Conservation (phyloP, 1,139 yeast species). For the Sugiyamaella grinbergsii region DNA sequence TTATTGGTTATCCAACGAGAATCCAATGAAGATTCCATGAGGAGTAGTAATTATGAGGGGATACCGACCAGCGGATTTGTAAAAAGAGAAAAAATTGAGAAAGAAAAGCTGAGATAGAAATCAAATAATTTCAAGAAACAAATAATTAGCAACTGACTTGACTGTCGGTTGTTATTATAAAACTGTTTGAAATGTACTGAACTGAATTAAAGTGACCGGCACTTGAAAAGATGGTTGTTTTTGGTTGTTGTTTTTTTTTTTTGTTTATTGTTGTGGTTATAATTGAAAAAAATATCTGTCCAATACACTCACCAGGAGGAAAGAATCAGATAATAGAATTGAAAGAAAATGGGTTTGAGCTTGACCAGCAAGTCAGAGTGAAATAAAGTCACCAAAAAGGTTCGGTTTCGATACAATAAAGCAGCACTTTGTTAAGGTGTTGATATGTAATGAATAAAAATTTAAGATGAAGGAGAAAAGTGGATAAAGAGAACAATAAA, state of each 20-base stretch:
- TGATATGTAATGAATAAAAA: slow-evolving; percentile 18
- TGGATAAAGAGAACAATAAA: slow-evolving; percentile 19
- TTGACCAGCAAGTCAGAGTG: slow-evolving; percentile 36
- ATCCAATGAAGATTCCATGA: slow-evolving; percentile 22
- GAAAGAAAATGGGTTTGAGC: slow-evolving; percentile 23
- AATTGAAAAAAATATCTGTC: slow-evolving; percentile 11
- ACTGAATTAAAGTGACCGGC: slow-evolving; percentile 14
- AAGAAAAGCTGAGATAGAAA: not conserved
- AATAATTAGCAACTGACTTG: not conserved
- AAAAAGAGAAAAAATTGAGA: not conserved
- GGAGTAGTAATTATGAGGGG: slow-evolving; percentile 4
- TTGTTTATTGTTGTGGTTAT: not conserved
- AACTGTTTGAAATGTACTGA: not conserved
- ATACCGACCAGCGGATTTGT: slow-evolving; percentile 22
- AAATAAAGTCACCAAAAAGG: slow-evolving; percentile 17
- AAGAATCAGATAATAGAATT: slow-evolving; percentile 21
- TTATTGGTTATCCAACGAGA: slow-evolving; percentile 21
- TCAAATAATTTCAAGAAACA: not conserved
- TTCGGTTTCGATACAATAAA: slow-evolving; percentile 10
- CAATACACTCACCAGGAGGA: slow-evolving; percentile 35
- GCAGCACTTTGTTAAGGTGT: slow-evolving; percentile 17
- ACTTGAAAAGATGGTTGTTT: too few relatives aligned
- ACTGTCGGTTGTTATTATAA: not conserved
- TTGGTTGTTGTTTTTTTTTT: too few relatives aligned
- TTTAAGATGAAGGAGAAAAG: slow-evolving; percentile 20